Percentiles rank a stretch among this genome's conserved stretches.
These are phyloP conservation scores for Cryptococcus jaspeensis DNA, from an alignment of 1,284 basidiomycete species.

Conservation along the genomic window DNA sequence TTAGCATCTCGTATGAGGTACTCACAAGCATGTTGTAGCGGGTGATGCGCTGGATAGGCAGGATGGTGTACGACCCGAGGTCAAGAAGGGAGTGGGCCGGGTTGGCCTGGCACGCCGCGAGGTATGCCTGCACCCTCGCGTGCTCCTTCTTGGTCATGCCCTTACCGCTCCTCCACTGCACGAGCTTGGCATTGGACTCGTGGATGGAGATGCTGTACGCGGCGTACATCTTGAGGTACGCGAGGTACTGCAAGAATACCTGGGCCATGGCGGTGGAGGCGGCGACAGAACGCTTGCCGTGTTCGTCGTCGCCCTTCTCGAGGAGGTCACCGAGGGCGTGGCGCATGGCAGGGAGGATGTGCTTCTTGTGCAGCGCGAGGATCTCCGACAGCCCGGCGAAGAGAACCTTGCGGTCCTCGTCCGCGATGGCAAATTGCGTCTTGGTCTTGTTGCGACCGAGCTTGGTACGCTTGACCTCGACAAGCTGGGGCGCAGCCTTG, in stretches of 20 bases:
- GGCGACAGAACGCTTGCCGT: not conserved
- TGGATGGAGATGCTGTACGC: not conserved
- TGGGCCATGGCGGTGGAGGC: not conserved
- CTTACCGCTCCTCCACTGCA: not conserved
- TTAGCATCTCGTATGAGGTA: not conserved
- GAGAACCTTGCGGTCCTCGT: conserved; percentile 1
- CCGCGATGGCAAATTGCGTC: not conserved
- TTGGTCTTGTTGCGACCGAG: not conserved
- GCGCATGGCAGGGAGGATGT: not conserved
- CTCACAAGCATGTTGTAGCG: conserved; percentile 1
- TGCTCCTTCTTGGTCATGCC: not conserved
- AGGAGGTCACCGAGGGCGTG: not conserved
- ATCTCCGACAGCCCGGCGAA: not conserved
- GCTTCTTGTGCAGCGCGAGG: not conserved
- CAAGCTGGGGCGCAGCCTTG: not conserved
- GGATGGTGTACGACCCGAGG: not conserved
- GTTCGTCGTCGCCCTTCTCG: not conserved
- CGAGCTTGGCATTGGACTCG: not conserved
- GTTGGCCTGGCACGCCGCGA: not conserved
- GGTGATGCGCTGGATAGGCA: conserved; percentile 1
- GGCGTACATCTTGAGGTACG: conserved; percentile 2
- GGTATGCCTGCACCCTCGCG: not conserved
- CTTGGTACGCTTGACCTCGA: not conserved
- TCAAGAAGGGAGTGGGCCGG: not conserved
- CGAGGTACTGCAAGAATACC: not conserved